phyloP scores from a whole-genome alignment of 2,329 filamentous ascomycete genomes.

The Sordariomycetes sp. region DNA sequence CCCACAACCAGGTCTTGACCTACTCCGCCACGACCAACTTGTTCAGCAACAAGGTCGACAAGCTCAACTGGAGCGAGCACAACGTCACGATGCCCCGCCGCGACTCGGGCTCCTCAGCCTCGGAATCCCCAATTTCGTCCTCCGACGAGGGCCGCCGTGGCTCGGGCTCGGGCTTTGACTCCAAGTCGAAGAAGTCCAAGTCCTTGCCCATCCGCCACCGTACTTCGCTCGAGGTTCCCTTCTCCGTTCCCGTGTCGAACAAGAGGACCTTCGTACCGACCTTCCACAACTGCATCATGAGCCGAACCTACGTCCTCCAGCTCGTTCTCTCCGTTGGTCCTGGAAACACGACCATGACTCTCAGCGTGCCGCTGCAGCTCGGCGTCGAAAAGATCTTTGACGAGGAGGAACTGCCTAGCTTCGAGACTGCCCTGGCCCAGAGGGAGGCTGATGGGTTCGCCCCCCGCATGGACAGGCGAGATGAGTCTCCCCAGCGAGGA shows the following conservation, averaged over 20 bases:
- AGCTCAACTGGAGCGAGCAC: conserved; percentile 30
- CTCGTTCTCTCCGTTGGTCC: conserved; percentile 33
- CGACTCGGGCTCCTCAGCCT: conserved; percentile 45
- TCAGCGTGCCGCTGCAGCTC: conserved; percentile 42
- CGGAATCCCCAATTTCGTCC: conserved; percentile 16
- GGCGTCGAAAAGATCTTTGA: conserved; percentile 29
- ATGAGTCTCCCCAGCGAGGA: conserved; percentile 18
- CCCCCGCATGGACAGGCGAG: conserved; percentile 28
- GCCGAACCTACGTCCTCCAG: conserved; percentile 44
- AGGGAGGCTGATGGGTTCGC: conserved; percentile 29
- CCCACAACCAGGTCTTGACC: conserved; percentile 29
- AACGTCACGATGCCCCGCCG: conserved; percentile 25
- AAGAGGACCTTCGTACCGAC: conserved; percentile 45
- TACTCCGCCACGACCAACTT: conserved; percentile 37
- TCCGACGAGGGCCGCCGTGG: conserved; percentile 19
- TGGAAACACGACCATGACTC: conserved; percentile 30
- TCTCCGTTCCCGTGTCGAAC: conserved; percentile 35
- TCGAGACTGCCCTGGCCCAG: conserved; percentile 32
- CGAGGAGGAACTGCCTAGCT: conserved; percentile 33
- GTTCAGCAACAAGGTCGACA: conserved; percentile 22
- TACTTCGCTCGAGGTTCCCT: conserved; percentile 34
- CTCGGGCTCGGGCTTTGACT: background rate
- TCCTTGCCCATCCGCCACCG: conserved; percentile 27
- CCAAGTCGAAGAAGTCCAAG: conserved; percentile 12
- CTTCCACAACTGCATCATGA: conserved; percentile 49